These are phyloP conservation scores for Beauveria sp. DNA, from an alignment of 2,329 filamentous ascomycete genomes.

Conservation along the genomic window DNA sequence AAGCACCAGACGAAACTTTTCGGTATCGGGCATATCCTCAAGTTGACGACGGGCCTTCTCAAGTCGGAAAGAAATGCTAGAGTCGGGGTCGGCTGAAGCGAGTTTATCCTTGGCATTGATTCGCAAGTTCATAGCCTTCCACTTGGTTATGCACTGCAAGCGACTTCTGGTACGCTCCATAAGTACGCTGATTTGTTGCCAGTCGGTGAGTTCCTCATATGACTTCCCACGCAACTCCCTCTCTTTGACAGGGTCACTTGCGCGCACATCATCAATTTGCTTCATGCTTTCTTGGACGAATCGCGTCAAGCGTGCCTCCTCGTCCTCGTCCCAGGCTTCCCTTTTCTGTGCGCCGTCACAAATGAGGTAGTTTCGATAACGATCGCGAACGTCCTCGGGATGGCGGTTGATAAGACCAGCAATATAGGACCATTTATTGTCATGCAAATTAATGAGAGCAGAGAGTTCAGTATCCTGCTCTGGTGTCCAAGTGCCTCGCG, in stretches of 20 bases:
- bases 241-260: constrained; percentile 22
- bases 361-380: constrained; percentile 60
- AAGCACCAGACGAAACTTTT: constrained; percentile 37
- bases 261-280: constrained; percentile 34
- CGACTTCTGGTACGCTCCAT: constrained; percentile 56
- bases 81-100: constrained; percentile 24
- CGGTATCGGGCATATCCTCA: constrained; percentile 32
- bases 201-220: constrained; percentile 53
- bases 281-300: constrained; percentile 47
- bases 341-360: constrained; percentile 45
- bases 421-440: constrained; percentile 54
- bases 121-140: constrained; percentile 41
- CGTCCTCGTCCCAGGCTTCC: constrained; percentile 52
- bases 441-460: constrained; percentile 27
- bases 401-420: constrained; percentile 55
- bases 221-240: constrained; percentile 26
- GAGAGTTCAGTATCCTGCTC: constrained; percentile 30
- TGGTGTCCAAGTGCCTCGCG: constrained; percentile 37
- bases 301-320: constrained; percentile 46
- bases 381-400: constrained; percentile 59
- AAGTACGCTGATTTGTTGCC: constrained; percentile 54
- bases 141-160: constrained; percentile 62
- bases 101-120: constrained; percentile 26
- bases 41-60: constrained; percentile 36
- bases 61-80: constrained; percentile 32